phyloP scores from a whole-genome alignment of 371 early-diverging fungal genomes.

The Mortierella sp. region DNA sequence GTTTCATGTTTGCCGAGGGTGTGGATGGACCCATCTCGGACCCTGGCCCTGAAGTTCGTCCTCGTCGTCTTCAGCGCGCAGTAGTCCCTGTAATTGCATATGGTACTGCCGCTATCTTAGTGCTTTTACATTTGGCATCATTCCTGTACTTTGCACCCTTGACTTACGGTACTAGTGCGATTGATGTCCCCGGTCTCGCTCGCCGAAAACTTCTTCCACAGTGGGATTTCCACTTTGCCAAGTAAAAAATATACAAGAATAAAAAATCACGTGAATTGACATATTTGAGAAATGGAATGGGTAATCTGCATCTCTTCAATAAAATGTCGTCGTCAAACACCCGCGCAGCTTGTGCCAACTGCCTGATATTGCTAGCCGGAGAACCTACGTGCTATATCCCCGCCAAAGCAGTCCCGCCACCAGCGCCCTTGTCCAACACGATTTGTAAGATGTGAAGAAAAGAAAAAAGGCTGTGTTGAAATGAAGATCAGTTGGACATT shows the following conservation, averaged over 20 bases:
- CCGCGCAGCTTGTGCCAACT: slow-evolving; percentile 47
- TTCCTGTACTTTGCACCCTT: slow-evolving; percentile 75
- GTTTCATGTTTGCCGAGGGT: slow-evolving; percentile 73
- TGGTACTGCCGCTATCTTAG: slow-evolving; percentile 60
- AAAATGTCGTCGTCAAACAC: slow-evolving; percentile 45
- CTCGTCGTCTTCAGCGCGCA: slow-evolving; percentile 36
- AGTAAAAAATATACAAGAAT: slow-evolving; percentile 40
- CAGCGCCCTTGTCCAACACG: slow-evolving; percentile 46
- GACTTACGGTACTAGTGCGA: slow-evolving; percentile 73
- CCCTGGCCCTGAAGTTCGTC: slow-evolving; percentile 34
- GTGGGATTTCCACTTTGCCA: slow-evolving; percentile 91
- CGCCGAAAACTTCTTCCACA: slow-evolving; percentile 77
- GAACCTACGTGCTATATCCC: slow-evolving; percentile 37
- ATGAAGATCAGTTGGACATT: not conserved
- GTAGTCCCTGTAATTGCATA: slow-evolving; percentile 57
- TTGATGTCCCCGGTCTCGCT: slow-evolving; percentile 69
- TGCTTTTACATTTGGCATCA: slow-evolving; percentile 60
- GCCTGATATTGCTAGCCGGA: slow-evolving; percentile 34
- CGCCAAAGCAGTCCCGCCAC: slow-evolving; percentile 30
- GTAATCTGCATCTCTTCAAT: not conserved
- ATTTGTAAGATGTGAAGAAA: slow-evolving; percentile 28
- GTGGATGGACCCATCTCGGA: slow-evolving; percentile 70
- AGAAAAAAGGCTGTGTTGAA: not conserved
- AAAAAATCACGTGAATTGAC: not conserved
- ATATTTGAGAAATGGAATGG: too few relatives aligned